Evolutionary conservation across 176 grass and related monocot species (phyloP).

Genomic region (Carex scoparia): DNA sequence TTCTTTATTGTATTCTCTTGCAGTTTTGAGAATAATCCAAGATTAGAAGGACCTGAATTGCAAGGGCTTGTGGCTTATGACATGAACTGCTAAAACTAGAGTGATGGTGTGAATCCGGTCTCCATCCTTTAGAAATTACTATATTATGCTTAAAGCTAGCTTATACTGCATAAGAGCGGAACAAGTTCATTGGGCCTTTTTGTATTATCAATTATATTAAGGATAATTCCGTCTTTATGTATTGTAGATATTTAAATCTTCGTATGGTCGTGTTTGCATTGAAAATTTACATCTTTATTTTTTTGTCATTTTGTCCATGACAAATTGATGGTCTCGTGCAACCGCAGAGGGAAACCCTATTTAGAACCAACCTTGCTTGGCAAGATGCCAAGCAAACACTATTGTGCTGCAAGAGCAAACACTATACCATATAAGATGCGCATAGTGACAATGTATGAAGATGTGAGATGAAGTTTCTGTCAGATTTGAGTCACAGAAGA

Average conservation of each 20-base stretch:
- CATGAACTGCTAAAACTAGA: constrained; percentile 50
- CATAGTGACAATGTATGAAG: no score
- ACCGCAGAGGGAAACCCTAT: not conserved
- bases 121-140: not conserved
- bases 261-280: not conserved
- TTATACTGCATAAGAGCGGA: constrained; percentile 1
- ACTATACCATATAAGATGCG: no score
- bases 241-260: constrained; percentile 9
- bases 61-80: constrained; percentile 63
- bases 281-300: not conserved
- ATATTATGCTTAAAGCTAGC: constrained; percentile 8
- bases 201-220: constrained; percentile 7
- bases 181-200: constrained; percentile 1
- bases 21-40: constrained; percentile 69
- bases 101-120: not conserved
- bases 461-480: no score
- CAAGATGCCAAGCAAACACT: no score
- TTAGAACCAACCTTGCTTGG: not conserved
- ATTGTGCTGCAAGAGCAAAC: no score
- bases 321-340: not conserved
- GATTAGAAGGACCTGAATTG: constrained; percentile 63
- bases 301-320: not conserved
- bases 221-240: not conserved
- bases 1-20: not conserved
- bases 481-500: no score